A percentile compares a stretch with the other conserved stretches of the same genome.
Evolutionary conservation across 2,329 filamentous ascomycete genomes (phyloP).

Genomic region (Monosporascus sp.): DNA sequence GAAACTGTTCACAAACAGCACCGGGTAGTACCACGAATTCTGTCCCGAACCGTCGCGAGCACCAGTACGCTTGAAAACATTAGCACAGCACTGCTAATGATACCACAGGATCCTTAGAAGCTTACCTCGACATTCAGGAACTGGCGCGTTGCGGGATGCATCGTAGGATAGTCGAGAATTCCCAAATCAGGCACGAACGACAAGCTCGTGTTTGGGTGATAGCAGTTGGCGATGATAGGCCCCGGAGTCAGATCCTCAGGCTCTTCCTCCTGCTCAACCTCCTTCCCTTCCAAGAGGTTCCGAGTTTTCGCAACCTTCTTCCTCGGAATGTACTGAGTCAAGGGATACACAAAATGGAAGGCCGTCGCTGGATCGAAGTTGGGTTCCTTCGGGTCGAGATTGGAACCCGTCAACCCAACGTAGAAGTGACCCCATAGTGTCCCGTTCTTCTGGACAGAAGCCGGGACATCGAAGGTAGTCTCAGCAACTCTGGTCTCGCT

Average conservation of each 20-base stretch:
- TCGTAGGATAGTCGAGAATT: constrained; percentile 57
- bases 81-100: constrained; percentile 5
- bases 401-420: constrained; percentile 69
- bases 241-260: constrained; percentile 51
- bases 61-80: constrained; percentile 48
- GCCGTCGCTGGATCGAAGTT: constrained; percentile 72
- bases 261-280: constrained; percentile 43
- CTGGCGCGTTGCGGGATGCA: constrained; percentile 71
- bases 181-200: constrained; percentile 81
- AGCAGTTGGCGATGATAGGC: constrained; percentile 77
- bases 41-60: constrained; percentile 79
- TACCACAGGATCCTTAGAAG: not conserved
- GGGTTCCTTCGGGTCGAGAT: constrained; percentile 68
- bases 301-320: constrained; percentile 86
- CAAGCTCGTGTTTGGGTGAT: constrained; percentile 90
- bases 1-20: constrained; percentile 91
- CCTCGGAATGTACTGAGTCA: constrained; percentile 87
- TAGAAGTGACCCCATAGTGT: constrained; percentile 96
- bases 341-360: constrained; percentile 75
- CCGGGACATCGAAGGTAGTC: constrained; percentile 72
- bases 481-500: constrained; percentile 74
- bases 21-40: constrained; percentile 88
- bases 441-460: constrained; percentile 80
- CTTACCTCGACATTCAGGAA: constrained; percentile 68
- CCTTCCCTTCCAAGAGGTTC: constrained; percentile 66